These are phyloP conservation scores for Trichosporon asahii DNA, from an alignment of 1,284 basidiomycete genomes.

Conservation along the genomic window DNA sequence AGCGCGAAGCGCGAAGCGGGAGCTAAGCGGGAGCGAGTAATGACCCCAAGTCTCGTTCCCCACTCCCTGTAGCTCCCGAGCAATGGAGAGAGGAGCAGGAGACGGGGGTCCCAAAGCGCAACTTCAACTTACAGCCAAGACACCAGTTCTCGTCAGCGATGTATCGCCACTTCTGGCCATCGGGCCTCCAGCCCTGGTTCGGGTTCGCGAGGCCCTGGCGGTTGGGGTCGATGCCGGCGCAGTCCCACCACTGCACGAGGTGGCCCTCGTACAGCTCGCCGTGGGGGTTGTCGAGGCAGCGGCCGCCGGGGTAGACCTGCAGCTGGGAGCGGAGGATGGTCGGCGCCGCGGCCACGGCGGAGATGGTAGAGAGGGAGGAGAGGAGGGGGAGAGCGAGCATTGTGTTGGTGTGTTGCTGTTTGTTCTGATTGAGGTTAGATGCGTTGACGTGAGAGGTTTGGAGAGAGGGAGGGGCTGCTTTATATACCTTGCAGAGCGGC, in stretches of 20 bases:
- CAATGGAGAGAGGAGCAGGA: no score
- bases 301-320: background rate
- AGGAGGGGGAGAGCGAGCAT: background rate
- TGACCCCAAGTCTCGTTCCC: no score
- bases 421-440: background rate
- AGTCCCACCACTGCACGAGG: background rate
- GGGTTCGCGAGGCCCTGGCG: background rate
- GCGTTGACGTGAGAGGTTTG: background rate
- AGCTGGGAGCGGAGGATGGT: background rate
- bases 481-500: background rate
- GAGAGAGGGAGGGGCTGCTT: background rate
- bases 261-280: background rate
- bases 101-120: no score
- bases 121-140: background rate
- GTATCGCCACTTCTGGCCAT: background rate
- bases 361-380: background rate
- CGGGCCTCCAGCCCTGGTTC: background rate
- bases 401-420: background rate
- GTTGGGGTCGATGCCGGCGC: background rate
- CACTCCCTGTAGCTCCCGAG: no score
- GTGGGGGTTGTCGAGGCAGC: background rate
- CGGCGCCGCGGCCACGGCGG: background rate
- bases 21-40: no score
- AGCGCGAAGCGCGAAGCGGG: background rate
- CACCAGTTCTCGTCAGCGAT: background rate